Evolutionary conservation across 169 alveolate genomes (phyloP).

Genomic region (Plasmodium gaboni): DNA sequence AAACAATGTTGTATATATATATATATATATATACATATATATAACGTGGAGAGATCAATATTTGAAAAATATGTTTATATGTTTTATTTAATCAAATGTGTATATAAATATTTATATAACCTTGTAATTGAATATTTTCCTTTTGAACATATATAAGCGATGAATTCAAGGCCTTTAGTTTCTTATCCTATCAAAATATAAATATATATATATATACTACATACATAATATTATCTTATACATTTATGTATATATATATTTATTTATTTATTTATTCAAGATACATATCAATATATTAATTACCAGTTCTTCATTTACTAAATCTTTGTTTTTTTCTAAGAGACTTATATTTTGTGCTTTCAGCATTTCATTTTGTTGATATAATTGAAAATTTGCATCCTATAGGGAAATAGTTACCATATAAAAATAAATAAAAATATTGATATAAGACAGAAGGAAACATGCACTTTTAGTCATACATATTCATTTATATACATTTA

Average conservation of each 20-base stretch:
- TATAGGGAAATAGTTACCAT: background rate
- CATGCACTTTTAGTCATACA: background rate
- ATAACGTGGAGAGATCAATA: background rate
- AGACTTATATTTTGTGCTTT: slow-evolving; percentile 57
- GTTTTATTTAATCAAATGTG: background rate
- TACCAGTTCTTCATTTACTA: slow-evolving; percentile 42
- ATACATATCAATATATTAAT: background rate
- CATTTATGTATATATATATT: background rate
- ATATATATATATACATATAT: slow-evolving; percentile 2
- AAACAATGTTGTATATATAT: slow-evolving; percentile 1
- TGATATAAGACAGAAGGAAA: background rate
- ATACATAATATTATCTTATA: background rate
- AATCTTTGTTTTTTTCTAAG: slow-evolving; percentile 63
- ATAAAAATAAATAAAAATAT: background rate
- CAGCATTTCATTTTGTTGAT: slow-evolving; percentile 75
- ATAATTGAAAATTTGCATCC: slow-evolving; percentile 69
- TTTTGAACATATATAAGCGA: slow-evolving; percentile 56
- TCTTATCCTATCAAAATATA: slow-evolving; percentile 19
- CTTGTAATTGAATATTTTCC: slow-evolving; percentile 39
- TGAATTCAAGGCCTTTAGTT: slow-evolving; percentile 28
- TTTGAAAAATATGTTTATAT: background rate
- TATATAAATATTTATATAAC: slow-evolving; percentile 5
- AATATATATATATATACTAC: background rate
- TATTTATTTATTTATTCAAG: background rate
- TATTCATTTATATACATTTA: background rate